Percentiles rank a stretch among this genome's conserved stretches.
phyloP scores from a whole-genome alignment of 208 protist genomes.

The Acanthamoeba royreba region DNA sequence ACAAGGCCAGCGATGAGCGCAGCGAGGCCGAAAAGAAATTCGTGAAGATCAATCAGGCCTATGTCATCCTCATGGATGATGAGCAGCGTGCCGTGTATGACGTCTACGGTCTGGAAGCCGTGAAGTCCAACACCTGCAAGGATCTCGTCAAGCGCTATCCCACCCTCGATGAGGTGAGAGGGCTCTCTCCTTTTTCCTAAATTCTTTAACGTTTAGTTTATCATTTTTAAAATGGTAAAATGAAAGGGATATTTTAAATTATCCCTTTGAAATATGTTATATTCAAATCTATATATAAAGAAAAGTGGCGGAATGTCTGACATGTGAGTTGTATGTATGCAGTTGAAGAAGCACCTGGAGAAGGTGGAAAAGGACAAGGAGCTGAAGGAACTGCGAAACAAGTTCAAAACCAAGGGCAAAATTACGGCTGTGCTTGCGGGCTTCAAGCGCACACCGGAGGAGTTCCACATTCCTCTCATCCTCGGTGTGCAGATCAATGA shows the following conservation, averaged over 20 bases:
- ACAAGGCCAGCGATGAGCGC: neutral
- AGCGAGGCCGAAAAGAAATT: neutral
- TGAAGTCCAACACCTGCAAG: neutral
- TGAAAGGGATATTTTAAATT: too few species aligned
- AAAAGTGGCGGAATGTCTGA: too few species aligned
- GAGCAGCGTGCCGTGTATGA: slow-evolving; percentile 21
- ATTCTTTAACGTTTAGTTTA: too few species aligned
- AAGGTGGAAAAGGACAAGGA: slow-evolving; percentile 23
- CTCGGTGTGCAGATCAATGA: slow-evolving; percentile 25
- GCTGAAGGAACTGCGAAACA: neutral
- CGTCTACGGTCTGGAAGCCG: neutral
- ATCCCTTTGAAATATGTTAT: too few species aligned
- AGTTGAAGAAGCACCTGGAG: slow-evolving; percentile 34
- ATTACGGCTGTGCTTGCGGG: neutral
- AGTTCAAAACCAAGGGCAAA: slow-evolving; percentile 34
- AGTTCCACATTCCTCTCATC: neutral
- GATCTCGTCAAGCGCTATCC: neutral
- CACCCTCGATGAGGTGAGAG: slow-evolving; percentile 33
- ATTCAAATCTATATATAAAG: too few species aligned
- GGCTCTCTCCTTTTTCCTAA: too few species aligned
- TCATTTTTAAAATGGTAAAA: too few species aligned
- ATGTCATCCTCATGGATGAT: slow-evolving; percentile 23
- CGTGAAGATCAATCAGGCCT: neutral
- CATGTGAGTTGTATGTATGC: too few species aligned
- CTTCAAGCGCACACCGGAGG: neutral